Evolutionary conservation across 1,284 basidiomycete genomes (phyloP).

Genomic region (Limonomyces culmigenus): DNA sequence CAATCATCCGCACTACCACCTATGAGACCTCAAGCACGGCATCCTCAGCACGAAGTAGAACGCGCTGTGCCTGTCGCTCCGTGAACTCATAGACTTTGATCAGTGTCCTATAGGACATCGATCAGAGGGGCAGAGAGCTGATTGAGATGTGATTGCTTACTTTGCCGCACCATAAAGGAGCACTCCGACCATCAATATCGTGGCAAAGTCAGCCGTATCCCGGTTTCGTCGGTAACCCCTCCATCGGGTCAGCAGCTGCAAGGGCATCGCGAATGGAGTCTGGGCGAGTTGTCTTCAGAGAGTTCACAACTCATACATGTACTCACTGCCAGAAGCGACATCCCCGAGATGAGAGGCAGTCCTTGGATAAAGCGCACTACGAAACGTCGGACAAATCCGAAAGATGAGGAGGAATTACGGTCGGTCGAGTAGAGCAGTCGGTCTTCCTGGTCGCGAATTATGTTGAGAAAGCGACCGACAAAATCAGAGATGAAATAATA

Average conservation of each 20-base stretch:
- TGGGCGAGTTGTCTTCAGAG: slow-evolving; percentile 47
- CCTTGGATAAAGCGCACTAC: slow-evolving; percentile 54
- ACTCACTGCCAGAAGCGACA: slow-evolving; percentile 59
- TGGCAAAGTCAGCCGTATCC: slow-evolving; percentile 40
- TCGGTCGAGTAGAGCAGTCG: slow-evolving; percentile 18
- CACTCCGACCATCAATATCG: slow-evolving; percentile 44
- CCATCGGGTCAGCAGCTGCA: slow-evolving; percentile 50
- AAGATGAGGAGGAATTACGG: slow-evolving; percentile 10
- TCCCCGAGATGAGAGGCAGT: too few species aligned
- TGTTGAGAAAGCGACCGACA: slow-evolving; percentile 42
- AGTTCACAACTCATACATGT: slow-evolving; percentile 58
- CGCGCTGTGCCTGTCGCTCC: slow-evolving; percentile 33
- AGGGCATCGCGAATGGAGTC: slow-evolving; percentile 38
- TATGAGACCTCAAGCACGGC: slow-evolving; percentile 71
- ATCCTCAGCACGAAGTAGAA: slow-evolving; percentile 59
- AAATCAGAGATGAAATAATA: slow-evolving; percentile 43
- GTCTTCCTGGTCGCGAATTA: slow-evolving; percentile 34
- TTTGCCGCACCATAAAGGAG: slow-evolving; percentile 44
- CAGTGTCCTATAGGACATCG: slow-evolving; percentile 31
- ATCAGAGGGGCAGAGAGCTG: slow-evolving; percentile 1
- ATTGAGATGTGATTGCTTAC: slow-evolving; percentile 19
- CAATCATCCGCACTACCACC: background rate
- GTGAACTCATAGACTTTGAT: slow-evolving; percentile 53
- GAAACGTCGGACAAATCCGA: slow-evolving; percentile 34
- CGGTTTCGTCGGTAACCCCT: slow-evolving; percentile 36